A percentile compares a stretch with the other conserved stretches of the same genome.
phyloP scores from a whole-genome alignment of 1,284 basidiomycete species.

The Flammula alnicola region DNA sequence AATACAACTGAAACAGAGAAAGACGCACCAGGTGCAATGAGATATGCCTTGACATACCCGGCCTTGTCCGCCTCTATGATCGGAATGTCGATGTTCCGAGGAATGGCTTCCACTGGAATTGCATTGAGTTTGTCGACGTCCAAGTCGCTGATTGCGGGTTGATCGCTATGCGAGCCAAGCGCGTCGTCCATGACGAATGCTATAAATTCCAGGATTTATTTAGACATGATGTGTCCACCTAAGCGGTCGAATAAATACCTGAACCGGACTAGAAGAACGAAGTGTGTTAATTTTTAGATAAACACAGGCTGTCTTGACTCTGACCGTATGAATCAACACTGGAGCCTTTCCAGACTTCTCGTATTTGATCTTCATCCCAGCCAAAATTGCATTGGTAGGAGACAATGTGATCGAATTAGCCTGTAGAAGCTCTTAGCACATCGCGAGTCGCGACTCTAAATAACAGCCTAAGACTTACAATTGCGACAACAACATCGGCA shows the following conservation, averaged over 20 bases:
- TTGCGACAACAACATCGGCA: conserved; percentile 39
- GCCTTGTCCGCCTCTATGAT: too few species aligned
- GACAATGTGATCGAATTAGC: conserved; percentile 46
- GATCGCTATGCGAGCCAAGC: conserved; percentile 37
- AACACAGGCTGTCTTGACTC: too few species aligned
- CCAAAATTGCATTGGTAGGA: conserved; percentile 46
- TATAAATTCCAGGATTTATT: conserved; percentile 33
- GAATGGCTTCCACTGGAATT: too few species aligned
- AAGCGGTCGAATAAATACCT: conserved; percentile 26
- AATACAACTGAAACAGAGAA: neutral
- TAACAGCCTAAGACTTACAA: conserved; percentile 27
- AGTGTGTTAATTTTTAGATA: neutral
- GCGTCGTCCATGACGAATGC: conserved; percentile 42
- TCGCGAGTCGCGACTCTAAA: neutral
- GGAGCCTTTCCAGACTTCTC: conserved; percentile 45
- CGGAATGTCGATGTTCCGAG: too few species aligned
- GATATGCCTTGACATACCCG: too few species aligned
- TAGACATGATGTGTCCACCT: conserved; percentile 43
- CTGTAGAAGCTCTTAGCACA: conserved; percentile 31
- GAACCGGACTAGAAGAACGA: conserved; percentile 25
- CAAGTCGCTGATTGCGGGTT: too few species aligned
- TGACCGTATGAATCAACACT: conserved; percentile 58
- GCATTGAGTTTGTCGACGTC: too few species aligned
- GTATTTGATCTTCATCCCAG: conserved; percentile 47
- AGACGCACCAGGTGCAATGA: too few species aligned